These are phyloP conservation scores for Debaryomyces singareniensis DNA, from an alignment of 1,139 yeast species.

Conservation along the genomic window DNA sequence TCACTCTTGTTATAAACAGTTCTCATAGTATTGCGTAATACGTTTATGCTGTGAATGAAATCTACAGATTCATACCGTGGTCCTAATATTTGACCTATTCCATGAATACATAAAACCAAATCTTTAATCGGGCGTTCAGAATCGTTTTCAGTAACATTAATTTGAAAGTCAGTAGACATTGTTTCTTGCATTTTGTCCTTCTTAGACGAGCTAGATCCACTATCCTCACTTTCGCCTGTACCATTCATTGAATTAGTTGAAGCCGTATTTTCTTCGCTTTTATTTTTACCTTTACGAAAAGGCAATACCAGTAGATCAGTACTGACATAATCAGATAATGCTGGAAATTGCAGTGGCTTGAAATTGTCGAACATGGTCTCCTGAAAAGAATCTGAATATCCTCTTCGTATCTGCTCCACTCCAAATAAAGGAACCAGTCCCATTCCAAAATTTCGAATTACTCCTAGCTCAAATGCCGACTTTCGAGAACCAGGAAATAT, in stretches of 20 bases:
- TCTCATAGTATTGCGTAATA: conserved; percentile 59
- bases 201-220: conserved; percentile 1
- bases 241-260: conserved; percentile 3
- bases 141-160: conserved; percentile 22
- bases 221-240: conserved; percentile 12
- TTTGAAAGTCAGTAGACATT: conserved; percentile 37
- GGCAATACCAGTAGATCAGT: conserved; percentile 21
- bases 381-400: conserved; percentile 25
- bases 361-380: conserved; percentile 23
- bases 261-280: conserved; percentile 9
- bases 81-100: conserved; percentile 88
- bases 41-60: conserved; percentile 80
- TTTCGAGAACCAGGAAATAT: conserved; percentile 31
- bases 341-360: conserved; percentile 23
- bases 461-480: conserved; percentile 29
- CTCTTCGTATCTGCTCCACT: conserved; percentile 34
- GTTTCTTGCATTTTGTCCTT: conserved; percentile 34
- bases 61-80: conserved; percentile 73
- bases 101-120: conserved; percentile 80
- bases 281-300: conserved; percentile 9
- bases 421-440: conserved; percentile 25
- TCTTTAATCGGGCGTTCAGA: conserved; percentile 64
- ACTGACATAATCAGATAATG: conserved; percentile 23
- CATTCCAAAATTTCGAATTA: conserved; percentile 33
- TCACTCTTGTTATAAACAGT: conserved; percentile 44